Conservation (phyloP, 176 grass and related monocot genomes). For the Avena eriantha region DNA sequence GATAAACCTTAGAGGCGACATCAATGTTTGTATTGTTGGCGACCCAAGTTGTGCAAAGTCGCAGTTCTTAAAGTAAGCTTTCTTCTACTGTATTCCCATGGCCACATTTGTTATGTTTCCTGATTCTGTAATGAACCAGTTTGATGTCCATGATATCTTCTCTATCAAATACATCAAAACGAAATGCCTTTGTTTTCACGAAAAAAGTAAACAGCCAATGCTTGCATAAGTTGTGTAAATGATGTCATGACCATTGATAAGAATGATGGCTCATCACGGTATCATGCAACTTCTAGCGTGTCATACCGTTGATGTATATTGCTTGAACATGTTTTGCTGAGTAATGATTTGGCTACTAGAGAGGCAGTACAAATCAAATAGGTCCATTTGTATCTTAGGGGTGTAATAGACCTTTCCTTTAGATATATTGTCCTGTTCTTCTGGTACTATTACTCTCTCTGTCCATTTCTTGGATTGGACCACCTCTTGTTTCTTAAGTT, state of each 20-base stretch:
- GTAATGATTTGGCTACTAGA: neutral
- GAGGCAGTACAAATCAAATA: neutral
- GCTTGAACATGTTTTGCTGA: conserved; percentile 8
- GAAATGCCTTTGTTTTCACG: neutral
- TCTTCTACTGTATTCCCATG: conserved; percentile 40
- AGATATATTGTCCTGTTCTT: neutral
- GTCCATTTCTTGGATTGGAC: neutral
- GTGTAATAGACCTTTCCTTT: neutral
- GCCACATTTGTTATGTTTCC: neutral
- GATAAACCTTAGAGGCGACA: conserved; percentile 97
- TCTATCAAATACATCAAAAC: neutral
- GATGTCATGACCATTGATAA: neutral
- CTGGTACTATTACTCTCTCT: neutral
- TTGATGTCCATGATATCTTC: neutral
- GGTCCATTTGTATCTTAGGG: neutral
- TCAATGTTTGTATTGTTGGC: conserved; percentile 99
- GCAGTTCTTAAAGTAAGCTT: conserved; percentile 92
- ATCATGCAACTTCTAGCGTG: neutral
- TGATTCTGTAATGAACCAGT: neutral
- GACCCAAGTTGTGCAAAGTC: conserved; percentile 98
- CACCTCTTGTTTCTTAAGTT: conserved; percentile 8
- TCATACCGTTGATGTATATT: conserved; percentile 3
- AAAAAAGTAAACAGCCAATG: neutral
- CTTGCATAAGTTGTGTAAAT: conserved; percentile 13
- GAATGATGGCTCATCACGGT: neutral